Percentiles rank a stretch among this genome's conserved stretches.
Evolutionary conservation across 805 yeast genomes (phyloP).

Genomic region (Hagleromyces aurorensis): DNA sequence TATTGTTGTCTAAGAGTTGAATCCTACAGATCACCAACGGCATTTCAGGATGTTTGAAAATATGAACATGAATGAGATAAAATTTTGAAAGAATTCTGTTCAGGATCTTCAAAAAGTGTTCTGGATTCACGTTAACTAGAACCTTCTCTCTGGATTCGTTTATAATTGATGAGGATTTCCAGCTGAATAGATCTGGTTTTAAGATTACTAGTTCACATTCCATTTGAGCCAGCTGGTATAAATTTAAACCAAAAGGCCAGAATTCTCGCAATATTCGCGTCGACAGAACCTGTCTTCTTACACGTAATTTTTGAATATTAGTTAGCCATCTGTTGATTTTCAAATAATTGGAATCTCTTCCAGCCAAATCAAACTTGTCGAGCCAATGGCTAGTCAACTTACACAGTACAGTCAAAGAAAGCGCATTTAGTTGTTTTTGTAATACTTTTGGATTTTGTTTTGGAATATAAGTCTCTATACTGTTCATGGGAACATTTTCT

Average conservation of each 20-base stretch:
- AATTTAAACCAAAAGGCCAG: constrained; percentile 23
- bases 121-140: constrained; percentile 39
- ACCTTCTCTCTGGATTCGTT: constrained; percentile 23
- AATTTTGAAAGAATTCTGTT: constrained; percentile 41
- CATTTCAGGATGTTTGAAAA: constrained; percentile 54
- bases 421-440: constrained; percentile 13
- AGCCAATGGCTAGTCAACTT: constrained; percentile 21
- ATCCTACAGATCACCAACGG: constrained; percentile 56
- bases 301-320: constrained; percentile 9
- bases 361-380: constrained; percentile 10
- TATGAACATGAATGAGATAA: constrained; percentile 58
- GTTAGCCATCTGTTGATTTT: too few species aligned
- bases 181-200: constrained; percentile 36
- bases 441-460: constrained; percentile 10
- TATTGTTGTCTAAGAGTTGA: constrained; percentile 54
- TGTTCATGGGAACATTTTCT: too few species aligned
- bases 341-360: constrained; percentile 1
- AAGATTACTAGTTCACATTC: constrained; percentile 61
- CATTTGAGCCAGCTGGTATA: constrained; percentile 57
- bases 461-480: constrained; percentile 16
- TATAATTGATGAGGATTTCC: constrained; percentile 31
- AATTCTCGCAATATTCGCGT: constrained; percentile 12
- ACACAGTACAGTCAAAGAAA: constrained; percentile 16
- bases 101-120: constrained; percentile 41
- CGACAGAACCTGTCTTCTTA: constrained; percentile 10